Evolutionary conservation across 805 yeast genomes (phyloP), one percentile per base, ranked within the genome.

Genomic region (Candida golubevii): DNA sequence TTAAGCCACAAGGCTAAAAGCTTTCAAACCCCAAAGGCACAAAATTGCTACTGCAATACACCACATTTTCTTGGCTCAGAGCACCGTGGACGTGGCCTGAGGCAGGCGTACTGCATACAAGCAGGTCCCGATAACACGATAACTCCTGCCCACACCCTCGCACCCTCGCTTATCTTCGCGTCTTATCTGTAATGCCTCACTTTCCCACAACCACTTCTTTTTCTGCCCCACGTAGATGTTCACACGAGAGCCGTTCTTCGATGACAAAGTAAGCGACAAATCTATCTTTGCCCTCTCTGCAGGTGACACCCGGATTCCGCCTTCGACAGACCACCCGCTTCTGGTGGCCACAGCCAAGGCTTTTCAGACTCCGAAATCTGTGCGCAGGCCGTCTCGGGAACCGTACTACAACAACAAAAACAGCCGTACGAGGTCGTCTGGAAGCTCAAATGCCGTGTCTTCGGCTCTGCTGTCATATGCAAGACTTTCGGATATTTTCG

Each of bases 381-480:
- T 35, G 43, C 46, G 56, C 37, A 42, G 55, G 23, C 49, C 39
- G 35, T 51, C 55, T 9, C 48, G 48, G 41, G 55, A 53, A 28
- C 56, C 56, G 7, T 53, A 53, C 41, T 53, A 46, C 37, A 45
- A 41, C 12, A 13, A 36, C 12, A 18, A 18, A 18, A 18, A 18
- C 23, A 18, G 23, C 23, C 23, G 5, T 18, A 18, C 23, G 23
- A 18, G 23, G 23, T 38, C 40, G 13, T 29, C 46, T 29, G 30
- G 45, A 18, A n/a, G 31, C 29, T 39, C 52, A 6, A 41, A 36
- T 10, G 38, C 44, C 2, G 33, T 44, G 27, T 36, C 39, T 1
- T 44, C 51, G 6, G 23, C 41, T 3, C 46, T 40, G 35, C 48
- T 49, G 40, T 45, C 54, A 28, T 47, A 49, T 29, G 56, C 56